Conservation (phyloP, 306 rosid species). For the Phaseolus lunatus region DNA sequence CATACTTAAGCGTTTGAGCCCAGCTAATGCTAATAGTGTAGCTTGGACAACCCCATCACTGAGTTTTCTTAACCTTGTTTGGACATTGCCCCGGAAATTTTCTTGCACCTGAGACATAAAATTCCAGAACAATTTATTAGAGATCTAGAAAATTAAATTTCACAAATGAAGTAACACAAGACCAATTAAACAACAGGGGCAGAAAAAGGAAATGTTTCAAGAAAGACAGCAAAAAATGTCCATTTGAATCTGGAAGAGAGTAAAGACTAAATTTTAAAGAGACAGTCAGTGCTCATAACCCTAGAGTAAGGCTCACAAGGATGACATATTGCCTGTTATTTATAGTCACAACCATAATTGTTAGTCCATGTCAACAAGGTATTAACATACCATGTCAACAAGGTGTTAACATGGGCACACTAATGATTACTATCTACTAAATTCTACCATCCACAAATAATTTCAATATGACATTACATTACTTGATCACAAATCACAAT, state of each 20-base stretch:
- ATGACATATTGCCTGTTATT: slow-evolving; percentile 1
- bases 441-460: not conserved
- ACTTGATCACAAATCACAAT: slow-evolving; percentile 7
- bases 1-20: slow-evolving; percentile 80
- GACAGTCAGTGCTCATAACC: not conserved
- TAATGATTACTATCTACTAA: not conserved
- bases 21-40: slow-evolving; percentile 94
- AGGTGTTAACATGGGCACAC: not conserved
- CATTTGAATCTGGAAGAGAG: not conserved
- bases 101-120: slow-evolving; percentile 73
- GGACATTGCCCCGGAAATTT: slow-evolving; percentile 97
- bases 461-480: not conserved
- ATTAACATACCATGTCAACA: not conserved
- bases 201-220: slow-evolving; percentile 5
- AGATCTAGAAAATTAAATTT: not conserved
- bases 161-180: not conserved
- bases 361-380: slow-evolving; percentile 6
- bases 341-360: not conserved
- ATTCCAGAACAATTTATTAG: slow-evolving; percentile 14
- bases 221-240: slow-evolving; percentile 17
- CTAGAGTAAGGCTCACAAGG: slow-evolving; percentile 3
- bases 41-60: slow-evolving; percentile 92
- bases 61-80: slow-evolving; percentile 84
- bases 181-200: not conserved
- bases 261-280: not conserved